Base-by-base conservation (phyloP, 1,284 basidiomycete genomes). In the Flammula alnicola region DNA sequence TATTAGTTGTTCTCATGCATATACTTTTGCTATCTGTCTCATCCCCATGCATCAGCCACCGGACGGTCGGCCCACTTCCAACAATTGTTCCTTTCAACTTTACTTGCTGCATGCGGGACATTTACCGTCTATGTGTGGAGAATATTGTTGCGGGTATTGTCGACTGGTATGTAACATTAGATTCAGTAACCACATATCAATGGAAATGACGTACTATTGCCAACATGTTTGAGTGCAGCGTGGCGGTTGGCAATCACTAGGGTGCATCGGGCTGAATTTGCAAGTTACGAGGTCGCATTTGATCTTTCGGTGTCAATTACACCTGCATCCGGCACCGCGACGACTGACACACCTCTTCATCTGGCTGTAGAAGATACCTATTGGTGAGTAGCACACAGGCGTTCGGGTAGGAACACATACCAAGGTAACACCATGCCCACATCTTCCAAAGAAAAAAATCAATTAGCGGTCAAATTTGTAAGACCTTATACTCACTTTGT, bases 61-160 rank as follows among this genome's bases (percentile, higher is more conserved):
- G 16, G 30, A 25, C 23, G 22, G 16, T 5, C 19, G 11, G 36
- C 14, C 4, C 17, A 35, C 23, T 14, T 16, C 36, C 30, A 44
- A 23, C 48, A 43, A 5, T 31, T n/a, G 10, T 20, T 63, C 43
- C 63, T 59, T 62, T 71, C 27, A 42, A 38, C 20, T 43, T 52
- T 45, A 52, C 9, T 60, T 53, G 19, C 44, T 57, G 47, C 76
- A 78, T 3, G 51, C 38, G 8, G 76, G 77, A 65, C 77, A 79
- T 47, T 63, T 58, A 54, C 68, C 75, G 61, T 79, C 69, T 60
- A 79, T 71, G 56, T 81, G 75, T 17, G 77, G 77, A 38, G 79
- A 76, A 63, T 86, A 88, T 62, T 84, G 83, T 57, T 88, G 81
- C 31, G 86, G 86, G 56, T 73, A 85, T 59, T 85, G 80, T 40